Conservation (phyloP, 495 filamentous ascomycete genomes). For the Podospora pseudoanserina region DNA sequence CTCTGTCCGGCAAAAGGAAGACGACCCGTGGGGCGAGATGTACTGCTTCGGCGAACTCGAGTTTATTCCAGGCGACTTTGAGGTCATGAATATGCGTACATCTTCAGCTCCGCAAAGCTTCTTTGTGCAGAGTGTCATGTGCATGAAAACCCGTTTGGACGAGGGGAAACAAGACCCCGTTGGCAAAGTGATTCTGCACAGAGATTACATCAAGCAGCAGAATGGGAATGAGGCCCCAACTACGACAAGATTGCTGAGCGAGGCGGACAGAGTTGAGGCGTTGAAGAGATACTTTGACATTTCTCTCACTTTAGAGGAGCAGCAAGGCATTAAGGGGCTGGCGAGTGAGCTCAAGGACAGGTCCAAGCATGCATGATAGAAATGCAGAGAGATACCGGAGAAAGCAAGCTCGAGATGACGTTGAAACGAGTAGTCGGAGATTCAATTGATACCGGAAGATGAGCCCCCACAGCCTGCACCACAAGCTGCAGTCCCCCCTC, state of each 20-base stretch:
- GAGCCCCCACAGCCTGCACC: too few relatives aligned
- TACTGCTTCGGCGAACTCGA: constrained; percentile 45
- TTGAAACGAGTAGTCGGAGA: too few relatives aligned
- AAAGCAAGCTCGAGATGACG: too few relatives aligned
- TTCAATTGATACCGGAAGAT: too few relatives aligned
- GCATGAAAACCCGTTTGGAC: constrained; percentile 41
- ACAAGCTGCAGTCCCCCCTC: too few relatives aligned
- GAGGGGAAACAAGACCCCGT: constrained; percentile 17
- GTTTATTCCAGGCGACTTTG: constrained; percentile 45
- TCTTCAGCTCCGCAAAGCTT: constrained; percentile 37
- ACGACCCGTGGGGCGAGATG: constrained; percentile 34
- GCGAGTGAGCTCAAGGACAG: constrained; percentile 41
- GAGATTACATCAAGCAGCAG: constrained; percentile 57
- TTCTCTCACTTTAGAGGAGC: constrained; percentile 46
- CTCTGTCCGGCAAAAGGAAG: constrained; percentile 25
- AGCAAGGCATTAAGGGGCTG: constrained; percentile 52
- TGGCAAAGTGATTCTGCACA: constrained; percentile 50
- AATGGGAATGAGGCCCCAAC: constrained; percentile 47
- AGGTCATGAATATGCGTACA: constrained; percentile 58
- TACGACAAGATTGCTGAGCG: constrained; percentile 44
- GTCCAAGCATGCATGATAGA: constrained; percentile 7
- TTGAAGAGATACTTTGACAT: constrained; percentile 57
- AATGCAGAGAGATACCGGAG: not conserved
- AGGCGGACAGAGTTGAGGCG: constrained; percentile 51
- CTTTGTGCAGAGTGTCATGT: constrained; percentile 43